A percentile compares a stretch with the other conserved stretches of the same genome.
These are phyloP conservation scores for Manihot esculenta DNA, from an alignment of 441 rosid genomes.

Conservation along the genomic window DNA sequence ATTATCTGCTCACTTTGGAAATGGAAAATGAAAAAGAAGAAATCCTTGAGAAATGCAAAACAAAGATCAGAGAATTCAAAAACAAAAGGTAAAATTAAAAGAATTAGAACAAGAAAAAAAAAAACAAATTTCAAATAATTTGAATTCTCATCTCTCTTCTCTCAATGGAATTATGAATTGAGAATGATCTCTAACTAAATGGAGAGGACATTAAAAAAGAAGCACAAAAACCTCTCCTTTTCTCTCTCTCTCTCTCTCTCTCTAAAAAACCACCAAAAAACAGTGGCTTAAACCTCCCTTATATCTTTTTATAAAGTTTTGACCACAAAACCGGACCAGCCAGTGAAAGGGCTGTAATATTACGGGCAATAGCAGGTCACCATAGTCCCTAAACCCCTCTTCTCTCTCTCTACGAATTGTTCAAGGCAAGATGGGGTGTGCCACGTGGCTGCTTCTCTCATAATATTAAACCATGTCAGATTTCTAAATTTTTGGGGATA, in stretches of 20 bases:
- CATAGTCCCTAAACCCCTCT: slow-evolving; percentile 27
- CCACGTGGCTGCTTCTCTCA: slow-evolving; percentile 38
- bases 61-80: slow-evolving; percentile 18
- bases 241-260: slow-evolving; percentile 4
- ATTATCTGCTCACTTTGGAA: neutral
- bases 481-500: slow-evolving; percentile 28
- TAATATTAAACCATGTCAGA: neutral
- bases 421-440: slow-evolving; percentile 19
- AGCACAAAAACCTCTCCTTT: slow-evolving; percentile 38
- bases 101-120: slow-evolving; percentile 8
- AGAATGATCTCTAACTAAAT: slow-evolving; percentile 7
- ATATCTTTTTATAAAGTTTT: slow-evolving; percentile 23
- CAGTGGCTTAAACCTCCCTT: slow-evolving; percentile 58
- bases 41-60: slow-evolving; percentile 13
- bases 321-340: slow-evolving; percentile 58
- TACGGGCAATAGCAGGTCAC: slow-evolving; percentile 44
- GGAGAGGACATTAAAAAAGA: slow-evolving; percentile 19
- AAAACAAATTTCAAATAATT: slow-evolving; percentile 4
- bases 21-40: neutral
- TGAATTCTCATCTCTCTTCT: neutral
- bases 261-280: slow-evolving; percentile 27
- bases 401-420: slow-evolving; percentile 17
- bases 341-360: slow-evolving; percentile 24
- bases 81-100: slow-evolving; percentile 3
- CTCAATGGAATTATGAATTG: neutral